Percentiles rank a stretch among this genome's conserved stretches.
These are phyloP conservation scores for Penicillium hesseltinei DNA, from an alignment of 2,329 filamentous ascomycete species.

Conservation along the genomic window DNA sequence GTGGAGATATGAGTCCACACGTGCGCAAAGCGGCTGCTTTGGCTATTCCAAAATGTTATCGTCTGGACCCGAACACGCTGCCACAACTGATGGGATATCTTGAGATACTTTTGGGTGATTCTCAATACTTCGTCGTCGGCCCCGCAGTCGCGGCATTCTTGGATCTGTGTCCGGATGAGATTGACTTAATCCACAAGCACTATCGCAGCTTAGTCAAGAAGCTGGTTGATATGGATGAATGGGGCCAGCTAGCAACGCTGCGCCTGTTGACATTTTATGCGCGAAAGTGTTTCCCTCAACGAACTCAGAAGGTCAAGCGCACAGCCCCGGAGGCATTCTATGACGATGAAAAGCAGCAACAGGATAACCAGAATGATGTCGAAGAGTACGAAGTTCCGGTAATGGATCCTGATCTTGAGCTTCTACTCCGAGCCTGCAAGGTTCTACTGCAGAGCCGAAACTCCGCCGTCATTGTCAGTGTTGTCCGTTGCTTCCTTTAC, in stretches of 20 bases:
- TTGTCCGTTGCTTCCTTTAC: slow-evolving; percentile 79
- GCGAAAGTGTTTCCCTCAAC: slow-evolving; percentile 79
- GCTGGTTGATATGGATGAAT: slow-evolving; percentile 98
- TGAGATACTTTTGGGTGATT: slow-evolving; percentile 74
- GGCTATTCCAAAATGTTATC: slow-evolving; percentile 93
- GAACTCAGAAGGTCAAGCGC: slow-evolving; percentile 58
- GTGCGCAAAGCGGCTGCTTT: slow-evolving; percentile 91
- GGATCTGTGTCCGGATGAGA: slow-evolving; percentile 80
- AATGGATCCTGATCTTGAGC: slow-evolving; percentile 76
- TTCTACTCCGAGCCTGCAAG: slow-evolving; percentile 75
- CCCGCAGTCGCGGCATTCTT: slow-evolving; percentile 86
- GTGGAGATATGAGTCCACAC: slow-evolving; percentile 88
- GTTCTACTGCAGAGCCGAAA: slow-evolving; percentile 91
- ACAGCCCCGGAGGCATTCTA: slow-evolving; percentile 73
- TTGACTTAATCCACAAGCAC: slow-evolving; percentile 87
- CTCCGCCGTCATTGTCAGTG: slow-evolving; percentile 84
- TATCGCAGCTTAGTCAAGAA: slow-evolving; percentile 84
- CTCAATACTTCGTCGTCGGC: slow-evolving; percentile 94
- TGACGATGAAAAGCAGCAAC: slow-evolving; percentile 60
- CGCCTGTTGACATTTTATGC: slow-evolving; percentile 81
- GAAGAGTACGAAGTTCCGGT: slow-evolving; percentile 56
- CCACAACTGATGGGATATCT: slow-evolving; percentile 85
- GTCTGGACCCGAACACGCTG: slow-evolving; percentile 78
- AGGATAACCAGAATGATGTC: slow-evolving; percentile 46
- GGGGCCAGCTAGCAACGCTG: slow-evolving; percentile 85